Conservation (phyloP, 768 basidiomycete genomes). For the Suillus paluster region DNA sequence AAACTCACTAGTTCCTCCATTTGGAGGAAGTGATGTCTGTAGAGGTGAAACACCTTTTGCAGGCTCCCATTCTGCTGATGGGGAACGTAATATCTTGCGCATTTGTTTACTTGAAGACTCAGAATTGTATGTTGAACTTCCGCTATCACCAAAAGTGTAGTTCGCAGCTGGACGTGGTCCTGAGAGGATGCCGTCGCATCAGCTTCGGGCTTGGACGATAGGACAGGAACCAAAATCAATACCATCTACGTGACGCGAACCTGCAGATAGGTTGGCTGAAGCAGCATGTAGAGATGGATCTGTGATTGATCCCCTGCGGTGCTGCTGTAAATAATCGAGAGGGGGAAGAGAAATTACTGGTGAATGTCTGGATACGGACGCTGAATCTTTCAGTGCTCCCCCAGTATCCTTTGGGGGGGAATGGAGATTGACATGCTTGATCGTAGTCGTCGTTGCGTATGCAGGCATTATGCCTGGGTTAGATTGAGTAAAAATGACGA, state of each 20-base stretch:
- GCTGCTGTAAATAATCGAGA: slow-evolving; percentile 78
- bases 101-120: slow-evolving; percentile 45
- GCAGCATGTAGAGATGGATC: slow-evolving; percentile 80
- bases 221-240: slow-evolving; percentile 18
- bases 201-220: slow-evolving; percentile 19
- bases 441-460: slow-evolving; percentile 14
- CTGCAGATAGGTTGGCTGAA: slow-evolving; percentile 30
- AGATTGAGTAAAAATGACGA: slow-evolving; percentile 8
- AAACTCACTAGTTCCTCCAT: slow-evolving; percentile 29
- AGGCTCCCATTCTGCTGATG: slow-evolving; percentile 49
- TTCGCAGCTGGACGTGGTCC: slow-evolving; percentile 66
- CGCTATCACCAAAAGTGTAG: slow-evolving; percentile 67
- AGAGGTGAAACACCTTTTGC: slow-evolving; percentile 24
- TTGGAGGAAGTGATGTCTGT: slow-evolving; percentile 20
- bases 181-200: slow-evolving; percentile 39
- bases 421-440: slow-evolving; percentile 12
- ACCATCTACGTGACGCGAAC: slow-evolving; percentile 26
- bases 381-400: slow-evolving; percentile 33
- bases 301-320: slow-evolving; percentile 82
- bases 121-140: slow-evolving; percentile 38
- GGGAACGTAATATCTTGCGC: slow-evolving; percentile 63
- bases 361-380: slow-evolving; percentile 45
- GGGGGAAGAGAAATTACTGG: slow-evolving; percentile 70
- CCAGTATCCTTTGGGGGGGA: slow-evolving; percentile 11
- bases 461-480: slow-evolving; percentile 19